Percentiles rank a stretch among this genome's conserved stretches.
phyloP scores from a whole-genome alignment of 2,329 filamentous ascomycete species.

The Talaromyces sp. region DNA sequence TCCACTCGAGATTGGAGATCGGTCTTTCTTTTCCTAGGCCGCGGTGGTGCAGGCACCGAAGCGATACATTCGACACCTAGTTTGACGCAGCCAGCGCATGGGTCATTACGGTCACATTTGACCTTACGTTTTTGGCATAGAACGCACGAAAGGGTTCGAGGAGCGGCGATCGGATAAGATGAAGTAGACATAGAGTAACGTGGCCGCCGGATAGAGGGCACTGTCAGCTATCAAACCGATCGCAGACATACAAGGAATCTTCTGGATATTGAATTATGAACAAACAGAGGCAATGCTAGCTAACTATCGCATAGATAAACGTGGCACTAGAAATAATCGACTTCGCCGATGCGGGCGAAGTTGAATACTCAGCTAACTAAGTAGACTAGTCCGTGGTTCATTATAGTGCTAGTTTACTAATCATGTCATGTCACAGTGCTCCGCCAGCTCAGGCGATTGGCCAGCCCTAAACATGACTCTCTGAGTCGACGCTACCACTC shows the following conservation, averaged over 20 bases:
- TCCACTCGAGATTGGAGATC: neutral
- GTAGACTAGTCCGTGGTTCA: no score
- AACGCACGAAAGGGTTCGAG: neutral
- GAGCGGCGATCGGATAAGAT: neutral
- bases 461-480: conserved; percentile 8
- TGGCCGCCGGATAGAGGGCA: neutral
- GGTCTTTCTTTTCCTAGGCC: neutral
- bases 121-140: neutral
- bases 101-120: neutral
- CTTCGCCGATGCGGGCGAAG: neutral
- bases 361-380: neutral
- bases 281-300: neutral
- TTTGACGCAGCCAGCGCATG: neutral
- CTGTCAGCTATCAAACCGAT: neutral
- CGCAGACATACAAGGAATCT: neutral
- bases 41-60: neutral
- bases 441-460: conserved; percentile 1
- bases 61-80: neutral
- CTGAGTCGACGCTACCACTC: conserved; percentile 13
- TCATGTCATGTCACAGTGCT: neutral
- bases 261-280: neutral
- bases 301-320: neutral
- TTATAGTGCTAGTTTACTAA: no score
- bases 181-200: neutral
- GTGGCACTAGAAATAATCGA: neutral